Conservation (phyloP, 139 green algal species). For the Gonium pectorale region DNA sequence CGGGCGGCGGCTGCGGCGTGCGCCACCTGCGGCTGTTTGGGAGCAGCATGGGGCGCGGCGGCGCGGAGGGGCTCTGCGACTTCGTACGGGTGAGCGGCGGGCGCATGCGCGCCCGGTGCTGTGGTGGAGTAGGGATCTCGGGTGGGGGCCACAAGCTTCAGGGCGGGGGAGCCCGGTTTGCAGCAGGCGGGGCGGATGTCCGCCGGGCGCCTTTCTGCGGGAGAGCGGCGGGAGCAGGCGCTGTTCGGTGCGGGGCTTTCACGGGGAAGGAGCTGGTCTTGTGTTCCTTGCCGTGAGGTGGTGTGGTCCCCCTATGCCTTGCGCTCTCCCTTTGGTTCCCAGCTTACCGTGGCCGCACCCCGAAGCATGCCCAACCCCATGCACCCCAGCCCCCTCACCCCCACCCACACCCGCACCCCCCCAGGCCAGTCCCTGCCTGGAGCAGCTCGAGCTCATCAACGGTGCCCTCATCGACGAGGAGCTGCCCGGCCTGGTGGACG, state of each 20-base stretch:
- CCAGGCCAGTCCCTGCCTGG: background rate
- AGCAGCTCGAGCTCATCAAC: background rate
- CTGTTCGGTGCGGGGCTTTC: too few species aligned
- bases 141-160: too few species aligned
- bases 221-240: too few species aligned
- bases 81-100: background rate
- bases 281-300: too few species aligned
- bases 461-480: background rate
- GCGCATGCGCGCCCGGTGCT: background rate
- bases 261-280: too few species aligned
- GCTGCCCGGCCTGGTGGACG: background rate
- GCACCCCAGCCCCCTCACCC: background rate
- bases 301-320: too few species aligned
- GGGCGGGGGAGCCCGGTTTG: too few species aligned
- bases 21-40: background rate
- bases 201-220: too few species aligned
- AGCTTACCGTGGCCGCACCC: too few species aligned
- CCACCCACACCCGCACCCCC: background rate
- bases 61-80: background rate
- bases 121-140: background rate
- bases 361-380: too few species aligned
- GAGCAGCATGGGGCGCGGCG: background rate
- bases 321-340: too few species aligned
- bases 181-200: too few species aligned
- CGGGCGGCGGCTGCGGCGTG: background rate